phyloP scores from a whole-genome alignment of 768 basidiomycete species.

The Lentinula lateritia region DNA sequence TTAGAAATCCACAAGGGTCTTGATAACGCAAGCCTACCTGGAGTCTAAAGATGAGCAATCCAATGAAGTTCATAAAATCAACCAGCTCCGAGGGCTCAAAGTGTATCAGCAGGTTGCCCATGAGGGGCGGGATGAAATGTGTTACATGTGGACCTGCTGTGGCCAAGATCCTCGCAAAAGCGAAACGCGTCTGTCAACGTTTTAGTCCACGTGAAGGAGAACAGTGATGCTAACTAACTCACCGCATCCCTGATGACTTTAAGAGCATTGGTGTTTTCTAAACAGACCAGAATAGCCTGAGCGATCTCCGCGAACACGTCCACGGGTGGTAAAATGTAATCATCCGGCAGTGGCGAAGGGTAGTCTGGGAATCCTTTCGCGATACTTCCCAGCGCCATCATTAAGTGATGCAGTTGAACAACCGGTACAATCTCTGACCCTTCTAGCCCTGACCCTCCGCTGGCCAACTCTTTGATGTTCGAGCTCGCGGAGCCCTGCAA shows the following conservation, averaged over 20 bases:
- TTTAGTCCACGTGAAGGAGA: constrained; percentile 5
- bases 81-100: constrained; percentile 90
- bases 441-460: constrained; percentile 28
- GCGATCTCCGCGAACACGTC: constrained; percentile 82
- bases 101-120: constrained; percentile 84
- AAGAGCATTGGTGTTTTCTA: constrained; percentile 84
- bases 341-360: constrained; percentile 60
- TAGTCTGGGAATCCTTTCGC: constrained; percentile 97
- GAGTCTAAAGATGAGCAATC: constrained; percentile 83
- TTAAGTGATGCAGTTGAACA: constrained; percentile 83
- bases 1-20: not conserved
- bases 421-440: constrained; percentile 70
- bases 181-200: constrained; percentile 69
- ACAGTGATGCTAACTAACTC: constrained; percentile 21
- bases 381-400: constrained; percentile 92
- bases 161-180: constrained; percentile 89
- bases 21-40: constrained; percentile 45
- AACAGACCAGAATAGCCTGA: constrained; percentile 78
- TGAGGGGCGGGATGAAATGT: constrained; percentile 81
- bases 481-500: constrained; percentile 38
- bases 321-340: constrained; percentile 64
- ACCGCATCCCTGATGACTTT: constrained; percentile 92
- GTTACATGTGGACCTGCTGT: constrained; percentile 85
- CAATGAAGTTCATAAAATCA: constrained; percentile 95
- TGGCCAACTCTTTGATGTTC: constrained; percentile 11